Base-by-base conservation (phyloP, 2,329 filamentous ascomycete species). In the Colletotrichum sp. region DNA sequence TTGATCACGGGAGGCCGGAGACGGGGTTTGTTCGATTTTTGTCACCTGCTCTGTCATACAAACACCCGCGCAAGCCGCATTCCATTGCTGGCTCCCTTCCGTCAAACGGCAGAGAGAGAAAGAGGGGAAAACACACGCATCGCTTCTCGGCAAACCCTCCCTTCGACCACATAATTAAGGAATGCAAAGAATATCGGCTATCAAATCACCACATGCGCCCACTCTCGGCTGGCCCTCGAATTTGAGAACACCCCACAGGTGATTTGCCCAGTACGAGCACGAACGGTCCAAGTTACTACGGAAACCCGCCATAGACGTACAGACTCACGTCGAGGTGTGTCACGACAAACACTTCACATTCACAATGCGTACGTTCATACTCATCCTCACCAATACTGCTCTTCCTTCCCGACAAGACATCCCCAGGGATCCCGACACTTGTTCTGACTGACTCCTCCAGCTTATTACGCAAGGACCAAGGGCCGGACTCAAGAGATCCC, bases 401-500 rank as follows among this genome's bases (percentile, higher is more conserved):
- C 1, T 52, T 13, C n/a, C n/a, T 26, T 36, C 12, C 18, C 21
- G 55, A 58, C 55, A 58, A 8, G 4, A 58, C 24, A 28, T 58
- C 24, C 55, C 55, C 26, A 26, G 26, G 55, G 24, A 58, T 58
- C 55, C 26, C 55, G 24, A 26, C 14, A 58, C 13, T 61, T 55
- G 12, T 73, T 36, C 71, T 74, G 16, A 74, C 61, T 21, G n/a
- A 16, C 18, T 18, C n/a, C 28, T 52, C 43, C 62, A 75, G 73
- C 73, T 5, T 75, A 75, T n/a, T 75, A 75, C 28, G 73, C 73
- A 32, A 73, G 73, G 52, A 75, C 73, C 32, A 75, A 75, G 69
- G 73, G 73, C 58, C 69, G 73, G 63, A 75, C 73, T 34, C 73
- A 75, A 59, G 73, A 75, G 52, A 75, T 75, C 63, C 73, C 73